Evolutionary conservation across 257 asterid genomes (phyloP), one percentile per base, ranked within the genome.

Genomic region (Eucommia ulmoides): DNA sequence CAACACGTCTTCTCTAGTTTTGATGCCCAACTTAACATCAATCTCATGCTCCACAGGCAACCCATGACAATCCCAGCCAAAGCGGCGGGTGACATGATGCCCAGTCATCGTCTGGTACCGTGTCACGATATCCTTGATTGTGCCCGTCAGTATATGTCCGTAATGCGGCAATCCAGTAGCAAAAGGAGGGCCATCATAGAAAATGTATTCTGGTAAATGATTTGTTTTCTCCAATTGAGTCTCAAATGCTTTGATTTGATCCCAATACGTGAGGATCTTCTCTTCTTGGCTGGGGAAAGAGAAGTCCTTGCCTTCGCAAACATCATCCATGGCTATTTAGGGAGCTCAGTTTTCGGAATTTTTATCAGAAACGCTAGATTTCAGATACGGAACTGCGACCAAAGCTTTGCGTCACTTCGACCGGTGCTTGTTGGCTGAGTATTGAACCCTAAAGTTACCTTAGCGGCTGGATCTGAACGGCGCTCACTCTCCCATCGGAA

Each of bases 61-160:
- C 1, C 98, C 98, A 21, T 89, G 98, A 60, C 99, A 91, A 49
- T 91, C 99, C 97, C 97, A 91, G 1, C 99, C 97, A 53, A 91
- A 86, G 35, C 99, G 59, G 7, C 99, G 77, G 54, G 95, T 86
- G 51, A 91, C 99, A 57, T 89, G 96, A 55, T 89, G 93, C 3
- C 96, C 96, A 0, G 93, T 83, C 97, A 79, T 83, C 24, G 96
- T 73, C 63, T 91, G 97, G 48, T 86, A 91, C 26, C 96, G 77
- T 0, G 99, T 91, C 21, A 91, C 99, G 35, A 86, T 77, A 20
- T 91, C 99, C 23, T 91, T 91, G 61, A 91, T 91, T 1, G 99
- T 86, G 24, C 99, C 97, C 22, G 95, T 96, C 22, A 91, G 49
- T 24, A 91, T 86, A 68, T 91, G 99, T 9, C 97, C 99, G 53